Conservation (phyloP, 2,329 filamentous ascomycete genomes). For the Alternaria brassicae region DNA sequence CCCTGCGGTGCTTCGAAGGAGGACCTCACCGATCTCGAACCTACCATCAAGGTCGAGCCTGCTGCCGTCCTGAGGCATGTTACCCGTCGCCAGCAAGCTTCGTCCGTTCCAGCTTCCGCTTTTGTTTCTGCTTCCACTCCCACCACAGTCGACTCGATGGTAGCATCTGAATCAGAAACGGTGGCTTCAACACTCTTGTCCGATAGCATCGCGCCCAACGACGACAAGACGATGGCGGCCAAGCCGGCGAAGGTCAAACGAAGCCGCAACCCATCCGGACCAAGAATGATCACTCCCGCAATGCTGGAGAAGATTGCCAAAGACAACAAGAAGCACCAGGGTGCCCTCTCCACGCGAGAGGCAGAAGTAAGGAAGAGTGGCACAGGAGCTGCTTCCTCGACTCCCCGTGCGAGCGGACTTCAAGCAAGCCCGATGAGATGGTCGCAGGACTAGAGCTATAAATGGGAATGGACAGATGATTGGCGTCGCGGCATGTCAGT, state of each 20-base stretch:
- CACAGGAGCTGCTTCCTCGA: not conserved
- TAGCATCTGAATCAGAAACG: not conserved
- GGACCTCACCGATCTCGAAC: not conserved
- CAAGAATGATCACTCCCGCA: not conserved
- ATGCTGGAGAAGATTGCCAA: not conserved
- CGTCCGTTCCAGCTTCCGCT: not conserved
- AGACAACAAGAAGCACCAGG: not conserved
- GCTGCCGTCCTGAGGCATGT: not conserved
- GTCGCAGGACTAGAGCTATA: conserved; percentile 2
- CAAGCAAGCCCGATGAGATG: conserved; percentile 10
- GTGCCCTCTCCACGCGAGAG: not conserved
- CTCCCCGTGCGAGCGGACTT: not conserved
- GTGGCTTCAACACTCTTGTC: not conserved
- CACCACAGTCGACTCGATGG: not conserved
- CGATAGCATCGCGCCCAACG: not conserved
- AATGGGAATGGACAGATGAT: not conserved
- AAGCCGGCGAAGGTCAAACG: not conserved
- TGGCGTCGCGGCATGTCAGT: not conserved
- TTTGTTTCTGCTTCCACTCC: not conserved
- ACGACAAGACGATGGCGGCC: not conserved
- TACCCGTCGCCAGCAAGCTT: not conserved
- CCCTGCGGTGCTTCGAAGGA: not conserved
- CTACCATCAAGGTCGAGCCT: not conserved
- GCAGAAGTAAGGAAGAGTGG: not conserved
- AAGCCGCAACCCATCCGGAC: not conserved